Evolutionary conservation across 2,329 filamentous ascomycete species (phyloP).

Genomic region (Uncinocarpus reesii): DNA sequence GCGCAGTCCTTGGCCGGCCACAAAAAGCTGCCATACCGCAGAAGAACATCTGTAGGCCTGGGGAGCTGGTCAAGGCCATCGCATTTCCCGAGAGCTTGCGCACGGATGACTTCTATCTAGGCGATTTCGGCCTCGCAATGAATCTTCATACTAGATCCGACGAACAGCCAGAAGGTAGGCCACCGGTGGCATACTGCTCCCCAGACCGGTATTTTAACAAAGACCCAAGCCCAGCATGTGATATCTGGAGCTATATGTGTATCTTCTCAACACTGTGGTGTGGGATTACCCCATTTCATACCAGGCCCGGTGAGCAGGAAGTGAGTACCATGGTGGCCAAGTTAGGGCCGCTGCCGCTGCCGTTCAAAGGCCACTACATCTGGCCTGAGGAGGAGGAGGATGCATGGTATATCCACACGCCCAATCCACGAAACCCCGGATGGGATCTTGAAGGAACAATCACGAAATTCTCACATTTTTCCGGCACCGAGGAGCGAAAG

Average conservation of each 20-base stretch:
- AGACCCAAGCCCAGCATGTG: slow-evolving; percentile 13
- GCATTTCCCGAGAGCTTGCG: slow-evolving; percentile 4
- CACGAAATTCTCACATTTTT: not conserved
- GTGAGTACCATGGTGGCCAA: not conserved
- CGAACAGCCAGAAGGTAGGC: not conserved
- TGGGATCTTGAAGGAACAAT: not conserved
- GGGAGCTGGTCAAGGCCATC: slow-evolving; percentile 10
- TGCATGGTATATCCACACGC: not conserved
- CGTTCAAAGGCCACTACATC: not conserved
- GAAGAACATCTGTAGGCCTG: slow-evolving; percentile 2
- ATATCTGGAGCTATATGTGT: slow-evolving; percentile 17
- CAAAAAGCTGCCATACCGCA: not conserved
- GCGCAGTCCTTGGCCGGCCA: slow-evolving; percentile 10
- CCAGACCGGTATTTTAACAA: slow-evolving; percentile 12
- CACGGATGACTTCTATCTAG: slow-evolving; percentile 13
- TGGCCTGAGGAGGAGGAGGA: not conserved
- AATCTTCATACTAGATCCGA: not conserved
- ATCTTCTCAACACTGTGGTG: slow-evolving; percentile 12
- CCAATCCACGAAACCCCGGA: not conserved
- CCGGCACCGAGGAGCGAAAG: not conserved
- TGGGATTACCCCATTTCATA: slow-evolving; percentile 1
- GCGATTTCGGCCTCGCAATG: slow-evolving; percentile 14
- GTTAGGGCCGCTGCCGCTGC: not conserved
- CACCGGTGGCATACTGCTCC: slow-evolving; percentile 11
- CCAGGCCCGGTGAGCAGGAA: not conserved